Base-by-base conservation (phyloP, 2,329 filamentous ascomycete genomes). In the Ophiostoma quercus region DNA sequence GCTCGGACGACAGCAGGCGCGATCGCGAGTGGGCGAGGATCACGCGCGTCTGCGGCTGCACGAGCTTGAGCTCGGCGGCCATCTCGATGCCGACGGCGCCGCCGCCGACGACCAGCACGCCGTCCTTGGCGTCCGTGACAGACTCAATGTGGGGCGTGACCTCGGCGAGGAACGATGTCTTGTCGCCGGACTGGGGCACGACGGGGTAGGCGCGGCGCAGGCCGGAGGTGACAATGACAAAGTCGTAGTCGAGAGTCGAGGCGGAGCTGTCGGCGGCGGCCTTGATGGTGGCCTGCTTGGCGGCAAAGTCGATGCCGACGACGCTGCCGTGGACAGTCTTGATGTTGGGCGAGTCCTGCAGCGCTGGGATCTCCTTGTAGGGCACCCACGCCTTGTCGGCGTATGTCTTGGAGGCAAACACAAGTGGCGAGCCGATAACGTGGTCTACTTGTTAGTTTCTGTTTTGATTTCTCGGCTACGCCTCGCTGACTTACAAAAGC, bases 51-150 rank as follows among this genome's bases (percentile, higher is more conserved):
- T 84, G 75, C 0, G 92, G 90, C 72, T 89, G 84, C 32, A 88
- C 80, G 65, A 85, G 77, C 78, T 93, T 94, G 69, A 94, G 81
- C 79, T 95, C 91, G 1, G 90, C 87, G 0, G 92, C 90, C 84
- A 94, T 92, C 77, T 94, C 91, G 69, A 94, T 88, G 9, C 92
- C 92, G 1, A 94, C 91, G 7, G 91, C 92, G 67, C 90, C 87
- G 73, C 91, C 91, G 22, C 91, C 91, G n/a, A 94, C 87, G 29
- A 94, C 83, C 0, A 91, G 85, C 0, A 93, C 85, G 0, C 85
- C 87, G 25, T 86, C 80, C 4, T 77, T 79, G 1, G 86, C 85
- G 39, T 80, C 80, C 51, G 81, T 77, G 1, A 88, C 82, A 14
- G 80, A 77, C 25, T 84, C 79, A 73, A 91, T 86, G 72, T 92